These are phyloP conservation scores for Spathaspora sp. DNA, from an alignment of 805 yeast genomes.

Conservation along the genomic window DNA sequence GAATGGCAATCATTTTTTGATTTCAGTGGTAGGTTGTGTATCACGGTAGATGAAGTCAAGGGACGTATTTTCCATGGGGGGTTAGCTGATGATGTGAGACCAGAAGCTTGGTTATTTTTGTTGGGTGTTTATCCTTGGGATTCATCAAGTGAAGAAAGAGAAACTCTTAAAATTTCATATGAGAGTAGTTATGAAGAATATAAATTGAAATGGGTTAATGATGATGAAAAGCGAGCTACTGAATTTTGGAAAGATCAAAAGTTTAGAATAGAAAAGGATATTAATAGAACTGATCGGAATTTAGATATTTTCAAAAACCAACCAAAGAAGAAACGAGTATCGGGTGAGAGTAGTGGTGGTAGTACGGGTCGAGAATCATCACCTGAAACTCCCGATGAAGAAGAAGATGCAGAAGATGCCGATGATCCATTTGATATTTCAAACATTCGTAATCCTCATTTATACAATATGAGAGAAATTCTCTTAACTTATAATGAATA, in stretches of 20 bases:
- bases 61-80: conserved; percentile 91
- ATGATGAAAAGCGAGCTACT: conserved; percentile 45
- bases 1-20: conserved; percentile 91
- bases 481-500: conserved; percentile 82
- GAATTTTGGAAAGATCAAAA: conserved; percentile 88
- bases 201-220: conserved; percentile 65
- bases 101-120: conserved; percentile 82
- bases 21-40: conserved; percentile 62
- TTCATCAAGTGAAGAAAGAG: conserved; percentile 66
- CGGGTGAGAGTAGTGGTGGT: background rate
- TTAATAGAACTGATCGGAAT: conserved; percentile 84
- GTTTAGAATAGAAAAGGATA: conserved; percentile 87
- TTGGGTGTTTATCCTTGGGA: conserved; percentile 89
- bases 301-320: conserved; percentile 53
- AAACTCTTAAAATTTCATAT: conserved; percentile 52
- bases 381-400: conserved; percentile 28
- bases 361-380: conserved; percentile 18
- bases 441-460: conserved; percentile 71
- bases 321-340: conserved; percentile 30
- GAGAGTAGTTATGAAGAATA: conserved; percentile 59
- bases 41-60: conserved; percentile 77
- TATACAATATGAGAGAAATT: conserved; percentile 69
- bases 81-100: conserved; percentile 52
- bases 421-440: conserved; percentile 56
- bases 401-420: conserved; percentile 15